Percentiles rank a stretch among this genome's conserved stretches.
phyloP scores from a whole-genome alignment of 2,329 filamentous ascomycete genomes.

The Emydomyces testavorans region DNA sequence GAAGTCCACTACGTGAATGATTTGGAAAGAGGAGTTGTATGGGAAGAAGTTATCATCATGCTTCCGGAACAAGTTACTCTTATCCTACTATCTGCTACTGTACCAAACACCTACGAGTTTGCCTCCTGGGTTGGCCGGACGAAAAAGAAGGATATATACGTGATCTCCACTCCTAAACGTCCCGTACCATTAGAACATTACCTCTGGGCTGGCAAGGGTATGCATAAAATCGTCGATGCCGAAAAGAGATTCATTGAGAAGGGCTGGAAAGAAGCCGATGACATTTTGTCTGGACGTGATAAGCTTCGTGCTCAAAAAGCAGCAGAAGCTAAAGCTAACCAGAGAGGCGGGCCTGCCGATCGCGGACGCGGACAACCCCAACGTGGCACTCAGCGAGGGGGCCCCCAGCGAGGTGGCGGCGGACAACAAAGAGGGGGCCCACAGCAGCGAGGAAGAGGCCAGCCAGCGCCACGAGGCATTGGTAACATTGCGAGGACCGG shows the following conservation, averaged over 20 bases:
- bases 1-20: conserved; percentile 99
- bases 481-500: conserved; percentile 88
- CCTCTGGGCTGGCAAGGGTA: conserved; percentile 84
- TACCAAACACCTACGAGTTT: conserved; percentile 95
- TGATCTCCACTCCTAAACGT: conserved; percentile 92
- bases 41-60: conserved; percentile 99
- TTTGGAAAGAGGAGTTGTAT: conserved; percentile 86
- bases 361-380: conserved; percentile 16
- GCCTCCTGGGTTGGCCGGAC: conserved; percentile 96
- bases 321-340: conserved; percentile 39
- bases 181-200: conserved; percentile 94
- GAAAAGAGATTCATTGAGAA: conserved; percentile 85
- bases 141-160: conserved; percentile 97
- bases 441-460: conserved; percentile 45
- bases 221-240: conserved; percentile 86
- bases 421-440: conserved; percentile 38
- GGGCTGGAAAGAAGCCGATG: conserved; percentile 90
- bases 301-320: conserved; percentile 52
- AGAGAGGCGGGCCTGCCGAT: conserved; percentile 40
- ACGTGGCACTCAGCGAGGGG: conserved; percentile 21
- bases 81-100: conserved; percentile 88
- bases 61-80: conserved; percentile 91
- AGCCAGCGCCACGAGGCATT: conserved; percentile 46
- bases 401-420: conserved; percentile 41
- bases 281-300: conserved; percentile 67